Conservation (phyloP, 1,284 basidiomycete species). For the Tilletia horrida region DNA sequence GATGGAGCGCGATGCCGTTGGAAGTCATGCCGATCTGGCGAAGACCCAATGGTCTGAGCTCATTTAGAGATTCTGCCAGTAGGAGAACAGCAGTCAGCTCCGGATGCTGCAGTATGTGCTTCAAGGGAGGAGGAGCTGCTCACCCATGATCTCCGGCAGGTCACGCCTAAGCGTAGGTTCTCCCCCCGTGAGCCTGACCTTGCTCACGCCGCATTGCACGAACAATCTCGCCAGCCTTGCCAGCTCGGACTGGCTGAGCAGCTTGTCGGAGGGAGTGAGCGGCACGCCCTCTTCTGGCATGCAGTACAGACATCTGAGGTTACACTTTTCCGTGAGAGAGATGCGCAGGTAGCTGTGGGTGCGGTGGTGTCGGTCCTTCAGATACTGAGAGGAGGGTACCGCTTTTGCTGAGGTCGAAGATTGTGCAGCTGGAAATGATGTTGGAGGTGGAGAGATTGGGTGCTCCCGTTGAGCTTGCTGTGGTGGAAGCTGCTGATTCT, state of each 20-base stretch:
- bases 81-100: conserved; percentile 18
- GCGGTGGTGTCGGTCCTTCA: conserved; percentile 32
- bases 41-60: conserved; percentile 61
- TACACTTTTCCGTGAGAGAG: conserved; percentile 80
- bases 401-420: too few relatives aligned
- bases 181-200: conserved; percentile 81
- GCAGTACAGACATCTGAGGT: conserved; percentile 83
- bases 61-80: conserved; percentile 27
- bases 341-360: conserved; percentile 77
- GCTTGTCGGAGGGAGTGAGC: conserved; percentile 67
- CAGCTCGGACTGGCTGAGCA: conserved; percentile 74
- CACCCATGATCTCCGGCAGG: conserved; percentile 70
- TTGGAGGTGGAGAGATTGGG: too few relatives aligned
- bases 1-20: conserved; percentile 73
- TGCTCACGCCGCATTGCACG: conserved; percentile 72
- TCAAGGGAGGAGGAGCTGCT: too few relatives aligned
- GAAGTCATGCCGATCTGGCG: conserved; percentile 79
- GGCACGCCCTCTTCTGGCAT: conserved; percentile 80
- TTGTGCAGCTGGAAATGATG: too few relatives aligned
- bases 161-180: conserved; percentile 80
- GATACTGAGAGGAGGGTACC: too few relatives aligned
- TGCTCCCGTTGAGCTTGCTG: too few relatives aligned
- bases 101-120: conserved; percentile 31
- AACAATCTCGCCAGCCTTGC: conserved; percentile 69
- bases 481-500: too few relatives aligned